Evolutionary conservation across 371 early-diverging fungal species (phyloP).

Genomic region (Zopfochytrium polystomum): DNA sequence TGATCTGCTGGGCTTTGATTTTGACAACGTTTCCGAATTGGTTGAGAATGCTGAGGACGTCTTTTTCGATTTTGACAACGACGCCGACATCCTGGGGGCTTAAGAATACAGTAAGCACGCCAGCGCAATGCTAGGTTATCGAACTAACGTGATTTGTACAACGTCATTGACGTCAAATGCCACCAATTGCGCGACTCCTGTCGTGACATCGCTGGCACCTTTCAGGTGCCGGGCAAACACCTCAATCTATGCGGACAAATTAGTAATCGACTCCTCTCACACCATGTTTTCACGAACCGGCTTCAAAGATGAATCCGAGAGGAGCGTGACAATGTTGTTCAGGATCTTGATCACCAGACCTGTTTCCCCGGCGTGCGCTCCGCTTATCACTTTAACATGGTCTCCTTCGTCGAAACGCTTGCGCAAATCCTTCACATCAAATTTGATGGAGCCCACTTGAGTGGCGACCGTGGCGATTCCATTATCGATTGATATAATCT

Average conservation of each 20-base stretch:
- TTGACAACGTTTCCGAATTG: too few relatives aligned
- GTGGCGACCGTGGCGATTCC: slow-evolving; percentile 59
- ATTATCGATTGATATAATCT: slow-evolving; percentile 66
- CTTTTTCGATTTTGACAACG: too few relatives aligned
- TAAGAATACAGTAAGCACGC: not conserved
- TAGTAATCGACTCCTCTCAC: slow-evolving; percentile 47
- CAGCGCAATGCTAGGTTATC: too few relatives aligned
- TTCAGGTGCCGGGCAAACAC: slow-evolving; percentile 89
- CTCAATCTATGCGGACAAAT: slow-evolving; percentile 51
- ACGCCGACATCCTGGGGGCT: slow-evolving; percentile 7
- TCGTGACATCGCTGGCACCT: slow-evolving; percentile 60
- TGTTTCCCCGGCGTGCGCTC: slow-evolving; percentile 79
- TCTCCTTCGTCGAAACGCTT: slow-evolving; percentile 89
- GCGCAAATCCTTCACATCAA: slow-evolving; percentile 76
- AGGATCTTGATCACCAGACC: slow-evolving; percentile 83
- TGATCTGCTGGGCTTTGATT: too few relatives aligned
- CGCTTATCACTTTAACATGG: slow-evolving; percentile 90
- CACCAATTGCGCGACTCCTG: slow-evolving; percentile 41
- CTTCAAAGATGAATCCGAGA: slow-evolving; percentile 71
- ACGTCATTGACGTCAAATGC: slow-evolving; percentile 82
- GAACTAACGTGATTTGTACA: slow-evolving; percentile 75
- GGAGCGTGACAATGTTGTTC: slow-evolving; percentile 74
- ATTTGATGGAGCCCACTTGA: slow-evolving; percentile 21
- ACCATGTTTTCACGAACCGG: slow-evolving; percentile 34
- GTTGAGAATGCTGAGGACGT: too few relatives aligned